Base-by-base conservation (phyloP, 257 asterid species). In the Asclepias syriaca region DNA sequence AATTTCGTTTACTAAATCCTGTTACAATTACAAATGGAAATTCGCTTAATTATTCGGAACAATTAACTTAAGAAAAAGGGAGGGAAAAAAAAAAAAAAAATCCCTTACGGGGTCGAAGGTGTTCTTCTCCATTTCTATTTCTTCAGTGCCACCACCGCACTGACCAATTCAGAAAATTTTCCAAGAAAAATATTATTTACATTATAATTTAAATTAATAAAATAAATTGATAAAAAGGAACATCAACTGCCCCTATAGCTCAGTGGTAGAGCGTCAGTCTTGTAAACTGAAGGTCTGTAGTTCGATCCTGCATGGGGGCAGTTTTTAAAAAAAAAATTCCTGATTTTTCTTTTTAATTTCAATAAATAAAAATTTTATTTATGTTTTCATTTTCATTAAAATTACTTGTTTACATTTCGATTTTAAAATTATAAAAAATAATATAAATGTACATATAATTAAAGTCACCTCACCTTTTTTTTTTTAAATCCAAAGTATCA, bases 1-100 rank as follows among this genome's bases (percentile, higher is more conserved):
- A 74, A 93, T 89, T 63, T 85, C 96, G 73, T 90, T 91, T 75
- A 93, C 74, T 82, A 93, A 77, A 76, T 88, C 97, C 98, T 89
- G 88, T 75, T 76, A 45, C 37, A 75, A 55, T 76, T 34, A 74
- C 70, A 70, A 45, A 68, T 32, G 53, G 69, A 37, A 70, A 5
- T n/a, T 45, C 7, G 6, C 63, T 65, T 60, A 16, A 22, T 15
- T 6, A 46, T 15, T 0, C 1, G 46, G 59, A 32, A 45, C 32
- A 39, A 56, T 24, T 2, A 27, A 70, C 24, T 39, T 51, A 51
- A 6, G 21, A 0, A 1, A 24, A 53, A 8, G 19, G 0, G 1
- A 15, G 13, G 14, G 40, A 39, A 29, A 15, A 13, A 29, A 54
- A 2, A 34, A 34, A 27, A 37, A 39, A 19, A 70, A 19, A 29